Conservation (phyloP, 495 filamentous ascomycete genomes). For the Tuber indicum region DNA sequence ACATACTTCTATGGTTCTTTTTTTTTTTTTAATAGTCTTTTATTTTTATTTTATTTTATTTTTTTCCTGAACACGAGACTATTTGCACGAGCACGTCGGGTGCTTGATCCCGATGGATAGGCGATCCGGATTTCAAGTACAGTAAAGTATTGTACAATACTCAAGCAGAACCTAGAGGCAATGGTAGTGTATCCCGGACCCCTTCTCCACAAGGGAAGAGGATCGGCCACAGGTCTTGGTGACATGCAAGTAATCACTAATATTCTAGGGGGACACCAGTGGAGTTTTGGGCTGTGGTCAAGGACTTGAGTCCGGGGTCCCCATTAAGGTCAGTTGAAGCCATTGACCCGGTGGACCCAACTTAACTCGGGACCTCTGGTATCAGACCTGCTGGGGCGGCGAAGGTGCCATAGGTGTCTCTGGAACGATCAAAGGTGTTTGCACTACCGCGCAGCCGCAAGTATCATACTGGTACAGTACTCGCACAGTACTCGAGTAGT, state of each 20-base stretch:
- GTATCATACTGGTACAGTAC: background rate
- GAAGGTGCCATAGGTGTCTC: background rate
- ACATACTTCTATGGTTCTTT: background rate
- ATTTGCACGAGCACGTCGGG: background rate
- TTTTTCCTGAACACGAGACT: background rate
- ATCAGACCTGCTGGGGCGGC: background rate
- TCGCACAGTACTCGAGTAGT: no score
- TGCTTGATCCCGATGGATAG: background rate
- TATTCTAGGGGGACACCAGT: background rate
- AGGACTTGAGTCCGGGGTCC: background rate
- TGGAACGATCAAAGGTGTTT: background rate
- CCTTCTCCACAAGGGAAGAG: background rate
- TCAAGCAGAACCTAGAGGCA: background rate
- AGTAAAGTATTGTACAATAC: no score
- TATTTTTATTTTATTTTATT: background rate
- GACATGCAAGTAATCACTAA: background rate
- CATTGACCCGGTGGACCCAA: background rate
- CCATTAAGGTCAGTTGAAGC: background rate
- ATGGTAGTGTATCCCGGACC: background rate
- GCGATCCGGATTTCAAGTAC: background rate
- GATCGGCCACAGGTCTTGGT: background rate
- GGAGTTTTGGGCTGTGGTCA: background rate
- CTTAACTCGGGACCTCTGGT: background rate
- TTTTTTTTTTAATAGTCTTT: background rate
- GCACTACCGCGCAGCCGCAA: background rate